A percentile compares a stretch with the other conserved stretches of the same genome.
These are phyloP conservation scores for Brettanomyces bruxellensis DNA, from an alignment of 805 yeast species.

Conservation along the genomic window DNA sequence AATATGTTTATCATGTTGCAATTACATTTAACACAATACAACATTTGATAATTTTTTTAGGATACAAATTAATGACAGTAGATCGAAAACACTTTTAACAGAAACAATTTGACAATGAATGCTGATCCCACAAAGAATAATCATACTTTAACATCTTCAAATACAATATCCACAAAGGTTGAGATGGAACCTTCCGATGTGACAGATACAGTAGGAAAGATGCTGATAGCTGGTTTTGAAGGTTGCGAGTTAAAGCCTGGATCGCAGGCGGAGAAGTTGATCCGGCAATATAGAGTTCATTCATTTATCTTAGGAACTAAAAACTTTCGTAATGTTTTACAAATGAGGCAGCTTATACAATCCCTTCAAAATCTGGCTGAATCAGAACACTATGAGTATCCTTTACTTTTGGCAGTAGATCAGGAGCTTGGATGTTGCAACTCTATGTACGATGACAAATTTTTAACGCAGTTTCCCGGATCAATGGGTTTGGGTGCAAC, in stretches of 20 bases:
- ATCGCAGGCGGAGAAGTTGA: constrained; percentile 39
- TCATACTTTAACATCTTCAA: no score
- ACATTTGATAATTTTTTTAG: no score
- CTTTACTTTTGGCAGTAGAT: constrained; percentile 49
- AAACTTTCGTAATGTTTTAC: constrained; percentile 41
- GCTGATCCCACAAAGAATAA: no score
- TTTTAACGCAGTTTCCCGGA: constrained; percentile 51
- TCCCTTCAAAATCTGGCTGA: constrained; percentile 48
- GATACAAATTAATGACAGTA: no score
- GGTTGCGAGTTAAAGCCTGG: constrained; percentile 41
- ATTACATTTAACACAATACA: no score
- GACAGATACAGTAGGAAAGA: constrained; percentile 32
- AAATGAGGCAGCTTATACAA: constrained; percentile 38
- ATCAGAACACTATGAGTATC: constrained; percentile 39
- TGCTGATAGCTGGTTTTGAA: constrained; percentile 51
- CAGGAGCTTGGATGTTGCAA: constrained; percentile 60
- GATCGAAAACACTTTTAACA: no score
- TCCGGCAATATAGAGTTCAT: constrained; percentile 41
- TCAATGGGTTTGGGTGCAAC: constrained; percentile 59
- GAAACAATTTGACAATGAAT: no score
- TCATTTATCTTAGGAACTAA: constrained; percentile 43
- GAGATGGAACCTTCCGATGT: not conserved
- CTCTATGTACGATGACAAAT: constrained; percentile 42
- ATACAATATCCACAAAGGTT: not conserved
- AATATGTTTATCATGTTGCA: no score